These are phyloP conservation scores for Odonthalia washingtoniensis DNA, from an alignment of 31 red algal species.

Conservation along the genomic window DNA sequence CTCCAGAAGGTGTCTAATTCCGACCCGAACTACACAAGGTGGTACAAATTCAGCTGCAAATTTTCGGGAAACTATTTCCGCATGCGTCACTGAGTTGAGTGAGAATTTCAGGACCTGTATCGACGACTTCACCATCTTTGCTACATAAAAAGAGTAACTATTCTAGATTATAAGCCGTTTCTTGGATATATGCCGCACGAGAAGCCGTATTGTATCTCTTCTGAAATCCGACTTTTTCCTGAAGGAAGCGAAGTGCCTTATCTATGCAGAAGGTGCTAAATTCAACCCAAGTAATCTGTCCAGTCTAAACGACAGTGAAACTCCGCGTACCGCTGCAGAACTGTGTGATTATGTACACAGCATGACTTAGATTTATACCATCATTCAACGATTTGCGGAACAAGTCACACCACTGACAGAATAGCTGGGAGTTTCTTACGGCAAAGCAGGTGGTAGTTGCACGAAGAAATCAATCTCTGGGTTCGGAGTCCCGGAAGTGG, in stretches of 20 bases:
- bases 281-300: background rate
- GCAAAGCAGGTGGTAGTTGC: background rate
- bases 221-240: too few species aligned
- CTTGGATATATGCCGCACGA: conserved; percentile 19
- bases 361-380: conserved; percentile 1
- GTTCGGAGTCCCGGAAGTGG: background rate
- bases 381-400: conserved; percentile 10
- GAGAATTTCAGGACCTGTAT: too few species aligned
- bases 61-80: too few species aligned
- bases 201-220: background rate
- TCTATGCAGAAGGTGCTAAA: background rate
- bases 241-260: background rate
- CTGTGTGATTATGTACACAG: conserved; percentile 15
- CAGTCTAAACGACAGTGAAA: background rate
- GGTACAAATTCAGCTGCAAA: too few species aligned
- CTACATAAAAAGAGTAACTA: background rate
- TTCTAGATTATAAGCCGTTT: background rate
- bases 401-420: background rate
- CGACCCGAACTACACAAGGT: too few species aligned
- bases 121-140: too few species aligned
- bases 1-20: too few species aligned
- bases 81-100: too few species aligned
- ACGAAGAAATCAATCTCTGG: background rate
- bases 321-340: conserved; percentile 7
- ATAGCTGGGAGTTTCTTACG: conserved; percentile 9